Evolutionary conservation across 345 rosid species (phyloP), one percentile per base, ranked within the genome.

Genomic region (Citrus cavaleriei): DNA sequence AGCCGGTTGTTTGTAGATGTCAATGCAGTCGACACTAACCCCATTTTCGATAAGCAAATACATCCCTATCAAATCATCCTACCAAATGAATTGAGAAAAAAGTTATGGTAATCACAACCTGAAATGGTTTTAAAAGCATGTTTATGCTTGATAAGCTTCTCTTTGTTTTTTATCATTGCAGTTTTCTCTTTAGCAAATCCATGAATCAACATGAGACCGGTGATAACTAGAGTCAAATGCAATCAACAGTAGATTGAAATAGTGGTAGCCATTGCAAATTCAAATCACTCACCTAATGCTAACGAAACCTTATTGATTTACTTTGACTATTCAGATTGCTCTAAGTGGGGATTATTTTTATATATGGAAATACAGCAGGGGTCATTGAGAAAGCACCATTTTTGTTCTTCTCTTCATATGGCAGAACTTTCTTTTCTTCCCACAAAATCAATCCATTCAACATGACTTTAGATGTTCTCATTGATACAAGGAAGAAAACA

Each of bases 1-100:
- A 27, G 85, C 70, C 74, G 71, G 80, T 77, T 85, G 85, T 25
- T 80, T 82, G 28, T 80, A 60, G 27, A 77, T 85, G n/a, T 87
- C 84, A 37, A 85, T 32, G 27, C 86, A 87, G 62, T 85, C 80
- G 10, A 67, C 76, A 59, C 81, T 85, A 7, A 79, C 79, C 18
- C 79, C 86, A 2, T 83, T 16, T 24, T 79, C 71, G 18, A 75
- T 81, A 83, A 81, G 65, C 34, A 37, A 3, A 10, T 42, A 42
- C 49, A 42, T 5, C 32, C 67, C 18, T 14, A 28, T 62, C 8
- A 62, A 62, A 62, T 34, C 67, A 62, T 27, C 67, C 49, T 10
- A 10, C 49, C 12, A 42, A 42, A 42, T 42, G 49, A 42, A 42
- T 42, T 42, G n/a, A 59, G 14, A 22, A 58, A 73, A n/a, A 25